Evolutionary conservation across 2,329 filamentous ascomycete species (phyloP).

Genomic region (Akanthomyces uredinophilus): DNA sequence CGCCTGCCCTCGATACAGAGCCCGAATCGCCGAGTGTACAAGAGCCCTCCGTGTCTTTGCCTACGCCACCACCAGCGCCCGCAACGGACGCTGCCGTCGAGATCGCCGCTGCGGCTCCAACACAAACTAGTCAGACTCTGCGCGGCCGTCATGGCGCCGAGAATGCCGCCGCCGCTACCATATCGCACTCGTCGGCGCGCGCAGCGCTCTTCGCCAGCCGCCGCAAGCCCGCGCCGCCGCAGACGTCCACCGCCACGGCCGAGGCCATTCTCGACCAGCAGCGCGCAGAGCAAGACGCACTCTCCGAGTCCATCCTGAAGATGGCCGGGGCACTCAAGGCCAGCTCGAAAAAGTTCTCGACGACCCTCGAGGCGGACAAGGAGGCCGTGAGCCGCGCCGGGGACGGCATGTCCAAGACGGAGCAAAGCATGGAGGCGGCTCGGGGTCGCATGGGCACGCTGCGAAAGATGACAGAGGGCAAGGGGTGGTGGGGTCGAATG

Average conservation of each 20-base stretch:
- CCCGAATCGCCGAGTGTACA: slow-evolving; percentile 18
- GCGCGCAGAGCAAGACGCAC: slow-evolving; percentile 73
- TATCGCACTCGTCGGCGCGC: slow-evolving; percentile 33
- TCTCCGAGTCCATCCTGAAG: slow-evolving; percentile 74
- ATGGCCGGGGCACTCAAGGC: slow-evolving; percentile 75
- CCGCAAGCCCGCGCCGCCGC: slow-evolving; percentile 30
- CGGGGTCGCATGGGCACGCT: slow-evolving; percentile 72
- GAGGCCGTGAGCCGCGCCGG: slow-evolving; percentile 66
- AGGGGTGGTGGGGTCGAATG: slow-evolving; percentile 80
- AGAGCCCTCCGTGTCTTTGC: slow-evolving; percentile 33
- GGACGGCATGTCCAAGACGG: slow-evolving; percentile 71
- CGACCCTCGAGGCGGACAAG: slow-evolving; percentile 66
- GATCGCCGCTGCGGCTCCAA: slow-evolving; percentile 19
- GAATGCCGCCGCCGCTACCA: slow-evolving; percentile 16
- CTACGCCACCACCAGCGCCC: slow-evolving; percentile 15
- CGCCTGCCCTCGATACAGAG: slow-evolving; percentile 38
- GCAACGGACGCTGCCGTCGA: slow-evolving; percentile 13
- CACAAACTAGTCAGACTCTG: slow-evolving; percentile 31
- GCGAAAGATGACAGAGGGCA: slow-evolving; percentile 76
- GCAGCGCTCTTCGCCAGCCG: slow-evolving; percentile 41
- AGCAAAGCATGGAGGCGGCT: slow-evolving; percentile 69
- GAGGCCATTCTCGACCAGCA: slow-evolving; percentile 74
- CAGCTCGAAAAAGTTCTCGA: slow-evolving; percentile 66
- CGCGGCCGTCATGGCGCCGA: slow-evolving; percentile 26
- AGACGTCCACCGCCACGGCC: slow-evolving; percentile 46